Base-by-base conservation (phyloP, 306 rosid genomes). In the Medicago arabica region DNA sequence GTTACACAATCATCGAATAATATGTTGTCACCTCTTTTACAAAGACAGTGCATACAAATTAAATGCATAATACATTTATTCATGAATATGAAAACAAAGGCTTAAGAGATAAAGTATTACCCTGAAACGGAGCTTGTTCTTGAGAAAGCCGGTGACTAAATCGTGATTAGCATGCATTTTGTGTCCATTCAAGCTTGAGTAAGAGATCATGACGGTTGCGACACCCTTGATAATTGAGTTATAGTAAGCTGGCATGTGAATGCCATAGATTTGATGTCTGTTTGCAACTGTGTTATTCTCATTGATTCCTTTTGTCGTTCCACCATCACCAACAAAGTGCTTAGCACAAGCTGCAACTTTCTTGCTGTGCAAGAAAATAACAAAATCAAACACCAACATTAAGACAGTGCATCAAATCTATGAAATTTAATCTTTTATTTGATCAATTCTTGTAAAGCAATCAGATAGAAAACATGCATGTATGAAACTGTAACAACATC, bases 131-230 rank as follows among this genome's bases (percentile, higher is more conserved):
- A 76, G 82, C 10, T 38, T 82, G 34, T 72, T 71, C 69, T 82
- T 76, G 6, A 82, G 85, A 53, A 55, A 76, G 38, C 69, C 65
- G 0, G 82, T 76, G 13, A 82, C 0, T n/a, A 82, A 53, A 25
- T 71, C 53, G 5, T 17, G 75, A 65, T 82, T 82, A 36, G 75
- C 60, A 21, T 81, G 85, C 85, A 81, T 81, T 60, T 81, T 81
- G 47, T 43, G 16, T n/a, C 78, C 85, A 47, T 81, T 71, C 85
- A 64, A 81, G 80, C 82, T 81, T 8, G 85, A 75, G 62, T 75
- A 81, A 31, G 85, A 81, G 64, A 81, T 5, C 85, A 81, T 81
- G 64, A 81, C 2, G 15, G 81, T 75, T 71, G 78, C 5, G 46
- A 81, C 85, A 44, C 85, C 81, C 65, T 76, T 71, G 18, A 74